These are phyloP conservation scores for Aeschynomene evenia DNA, from an alignment of 306 rosid genomes.

Conservation along the genomic window DNA sequence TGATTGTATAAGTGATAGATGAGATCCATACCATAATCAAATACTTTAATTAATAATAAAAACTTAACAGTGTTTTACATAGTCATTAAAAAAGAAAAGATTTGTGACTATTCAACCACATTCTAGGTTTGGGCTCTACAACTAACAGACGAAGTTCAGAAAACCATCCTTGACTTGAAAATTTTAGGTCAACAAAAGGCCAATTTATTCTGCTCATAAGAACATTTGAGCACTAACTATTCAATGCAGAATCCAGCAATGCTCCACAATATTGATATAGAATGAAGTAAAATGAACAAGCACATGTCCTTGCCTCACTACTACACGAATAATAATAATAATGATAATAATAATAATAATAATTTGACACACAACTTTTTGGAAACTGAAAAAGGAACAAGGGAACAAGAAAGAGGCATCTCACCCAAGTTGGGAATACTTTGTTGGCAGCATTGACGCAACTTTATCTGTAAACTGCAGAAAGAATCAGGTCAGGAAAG, in stretches of 20 bases:
- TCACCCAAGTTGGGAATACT: constrained; percentile 91
- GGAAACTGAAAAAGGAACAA: neutral
- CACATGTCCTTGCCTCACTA: neutral
- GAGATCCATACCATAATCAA: neutral
- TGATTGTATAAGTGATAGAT: neutral
- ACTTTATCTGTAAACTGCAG: constrained; percentile 93
- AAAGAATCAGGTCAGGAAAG: constrained; percentile 39
- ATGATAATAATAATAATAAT: neutral
- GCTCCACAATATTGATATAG: neutral
- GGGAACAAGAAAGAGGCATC: constrained; percentile 32
- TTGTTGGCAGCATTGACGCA: constrained; percentile 82
- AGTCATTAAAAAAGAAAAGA: neutral
- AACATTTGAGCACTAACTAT: constrained; percentile 1
- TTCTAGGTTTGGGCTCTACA: neutral
- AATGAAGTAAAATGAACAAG: neutral
- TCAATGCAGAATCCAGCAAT: neutral
- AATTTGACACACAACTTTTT: neutral
- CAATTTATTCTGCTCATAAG: neutral
- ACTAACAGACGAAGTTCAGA: neutral
- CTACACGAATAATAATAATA: neutral
- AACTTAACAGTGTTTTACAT: neutral
- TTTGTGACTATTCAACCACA: neutral
- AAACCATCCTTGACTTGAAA: neutral
- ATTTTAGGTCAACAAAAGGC: neutral
- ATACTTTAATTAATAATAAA: neutral